Evolutionary conservation across 768 basidiomycete genomes (phyloP).

Genomic region (Pholiota microspora): DNA sequence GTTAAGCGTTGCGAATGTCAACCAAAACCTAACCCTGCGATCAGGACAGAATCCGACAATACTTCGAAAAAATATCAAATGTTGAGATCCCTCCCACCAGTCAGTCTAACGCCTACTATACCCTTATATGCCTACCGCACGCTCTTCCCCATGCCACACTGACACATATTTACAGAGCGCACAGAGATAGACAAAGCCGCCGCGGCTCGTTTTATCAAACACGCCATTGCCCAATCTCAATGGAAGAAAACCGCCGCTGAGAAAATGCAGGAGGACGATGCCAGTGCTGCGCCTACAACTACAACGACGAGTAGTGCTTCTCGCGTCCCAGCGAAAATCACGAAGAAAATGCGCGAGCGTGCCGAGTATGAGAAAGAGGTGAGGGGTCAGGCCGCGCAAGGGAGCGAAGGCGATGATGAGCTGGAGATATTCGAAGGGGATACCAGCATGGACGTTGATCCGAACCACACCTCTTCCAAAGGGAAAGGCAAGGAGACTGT

Average conservation of each 20-base stretch:
- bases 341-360: constrained; percentile 72
- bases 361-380: constrained; percentile 60
- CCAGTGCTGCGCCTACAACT: background rate
- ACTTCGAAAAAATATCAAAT: constrained; percentile 79
- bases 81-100: constrained; percentile 69
- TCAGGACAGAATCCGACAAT: constrained; percentile 73
- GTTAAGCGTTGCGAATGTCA: background rate
- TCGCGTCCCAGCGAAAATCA: constrained; percentile 53
- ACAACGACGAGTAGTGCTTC: constrained; percentile 20
- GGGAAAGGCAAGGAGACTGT: constrained; percentile 23
- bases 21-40: background rate
- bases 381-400: constrained; percentile 46
- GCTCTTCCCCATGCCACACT: background rate
- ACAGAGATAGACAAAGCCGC: constrained; percentile 73
- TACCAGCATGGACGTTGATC: constrained; percentile 12
- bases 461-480: constrained; percentile 19
- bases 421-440: constrained; percentile 38
- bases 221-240: constrained; percentile 70
- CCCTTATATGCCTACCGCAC: too few relatives aligned
- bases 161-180: constrained; percentile 30
- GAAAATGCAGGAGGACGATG: constrained; percentile 22
- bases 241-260: constrained; percentile 32
- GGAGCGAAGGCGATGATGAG: constrained; percentile 36
- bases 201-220: constrained; percentile 80
- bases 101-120: constrained; percentile 30